Conservation (phyloP, 129 eudicot species). For the Lactuca sativa region DNA sequence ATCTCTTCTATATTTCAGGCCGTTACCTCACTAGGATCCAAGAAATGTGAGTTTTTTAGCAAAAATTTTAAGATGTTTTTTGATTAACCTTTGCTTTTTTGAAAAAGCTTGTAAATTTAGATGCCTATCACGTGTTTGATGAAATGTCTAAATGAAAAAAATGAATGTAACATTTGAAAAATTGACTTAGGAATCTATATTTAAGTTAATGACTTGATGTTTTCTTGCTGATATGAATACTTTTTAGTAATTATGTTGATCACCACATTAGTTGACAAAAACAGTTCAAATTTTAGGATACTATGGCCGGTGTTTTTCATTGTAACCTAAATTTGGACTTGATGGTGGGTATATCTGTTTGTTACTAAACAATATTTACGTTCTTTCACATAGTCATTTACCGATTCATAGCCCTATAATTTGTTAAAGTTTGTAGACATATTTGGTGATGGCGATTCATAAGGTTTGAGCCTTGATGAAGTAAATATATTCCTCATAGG, state of each 20-base stretch:
- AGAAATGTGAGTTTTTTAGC: too few species aligned
- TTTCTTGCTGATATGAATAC: constrained; percentile 18
- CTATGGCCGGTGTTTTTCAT: constrained; percentile 83
- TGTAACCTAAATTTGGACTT: constrained; percentile 82
- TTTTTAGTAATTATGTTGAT: constrained; percentile 84
- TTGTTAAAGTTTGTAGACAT: constrained; percentile 54
- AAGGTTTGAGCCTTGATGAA: constrained; percentile 92
- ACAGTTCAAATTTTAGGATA: constrained; percentile 91
- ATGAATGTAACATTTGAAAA: too few species aligned
- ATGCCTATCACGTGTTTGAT: too few species aligned
- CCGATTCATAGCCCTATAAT: not conserved
- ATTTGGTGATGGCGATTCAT: constrained; percentile 90
- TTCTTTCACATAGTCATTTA: not conserved
- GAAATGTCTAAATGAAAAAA: too few species aligned
- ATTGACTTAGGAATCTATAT: not conserved
- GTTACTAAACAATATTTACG: not conserved
- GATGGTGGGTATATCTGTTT: constrained; percentile 58
- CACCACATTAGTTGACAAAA: constrained; percentile 95
- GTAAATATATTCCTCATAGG: constrained; percentile 32
- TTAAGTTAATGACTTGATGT: constrained; percentile 18
- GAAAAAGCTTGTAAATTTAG: too few species aligned
- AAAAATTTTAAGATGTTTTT: too few species aligned
- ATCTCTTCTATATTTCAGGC: too few species aligned
- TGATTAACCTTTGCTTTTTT: too few species aligned
- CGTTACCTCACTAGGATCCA: too few species aligned